Evolutionary conservation across 2,329 filamentous ascomycete genomes (phyloP), one percentile per base, ranked within the genome.

Genomic region (Pseudomassariella vexata): DNA sequence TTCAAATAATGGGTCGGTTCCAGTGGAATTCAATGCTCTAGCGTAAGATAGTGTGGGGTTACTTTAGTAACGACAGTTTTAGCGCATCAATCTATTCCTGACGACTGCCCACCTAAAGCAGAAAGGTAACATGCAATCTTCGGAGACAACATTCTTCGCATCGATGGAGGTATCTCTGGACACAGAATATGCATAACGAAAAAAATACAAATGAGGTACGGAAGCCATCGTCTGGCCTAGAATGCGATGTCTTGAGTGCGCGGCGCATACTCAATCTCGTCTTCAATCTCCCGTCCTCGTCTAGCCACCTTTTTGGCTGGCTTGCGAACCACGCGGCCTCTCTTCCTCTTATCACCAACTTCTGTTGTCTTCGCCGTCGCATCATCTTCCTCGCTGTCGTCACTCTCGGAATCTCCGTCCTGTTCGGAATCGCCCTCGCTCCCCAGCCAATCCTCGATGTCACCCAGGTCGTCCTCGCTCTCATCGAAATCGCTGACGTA

Each of bases 401-500:
- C 71, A 9, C 71, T 72, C 3, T 74, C 71, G 5, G 75, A 74
- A 3, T 76, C 74, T n/a, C 74, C 67, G 6, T 70, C 66, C 6
- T 68, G 70, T 3, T 72, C 72, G 2, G 71, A 71, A 5, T 71
- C 72, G 5, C 71, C 70, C 5, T 77, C 83, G 39, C 79, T 86
- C 47, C 82, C 88, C 30, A 95, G 69, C 90, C 90, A 96, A 53
- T 96, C 90, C 59, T 96, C 85, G 30, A 96, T 75, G 52, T 88
- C 84, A 32, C 73, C 78, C 14, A 86, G 64, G 45, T 87, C 85
- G 36, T 86, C 83, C 39, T 89, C 85, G 44, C 83, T 84, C 53
- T 85, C 87, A 28, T 89, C 89, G 35, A 94, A 64, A 56, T 95
- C 92, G 52, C 85, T 90, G 37, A 96, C 86, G 50, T 95, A 96